Conservation (phyloP, 495 filamentous ascomycete genomes). For the Penicillium psychrofluorescens region DNA sequence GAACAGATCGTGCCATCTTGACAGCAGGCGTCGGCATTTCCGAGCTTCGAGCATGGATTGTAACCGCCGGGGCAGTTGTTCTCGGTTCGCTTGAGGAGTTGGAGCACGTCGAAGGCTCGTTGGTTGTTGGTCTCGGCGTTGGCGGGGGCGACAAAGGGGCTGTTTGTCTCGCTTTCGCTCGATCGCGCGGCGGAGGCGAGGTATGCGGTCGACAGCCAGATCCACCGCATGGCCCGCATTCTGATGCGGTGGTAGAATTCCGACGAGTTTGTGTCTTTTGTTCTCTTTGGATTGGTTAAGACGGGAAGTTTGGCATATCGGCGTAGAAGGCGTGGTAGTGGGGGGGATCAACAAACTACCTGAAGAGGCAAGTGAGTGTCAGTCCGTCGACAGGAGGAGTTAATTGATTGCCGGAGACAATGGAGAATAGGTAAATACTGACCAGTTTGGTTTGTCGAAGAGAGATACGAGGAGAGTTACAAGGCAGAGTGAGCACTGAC, state of each 20-base stretch:
- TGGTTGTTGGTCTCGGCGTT: constrained; percentile 11
- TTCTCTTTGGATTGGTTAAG: no score
- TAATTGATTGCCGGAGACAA: no score
- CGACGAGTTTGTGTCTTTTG: neutral
- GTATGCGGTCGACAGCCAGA: constrained; percentile 31
- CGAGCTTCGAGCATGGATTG: constrained; percentile 42
- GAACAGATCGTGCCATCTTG: constrained; percentile 45
- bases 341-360: constrained; percentile 36
- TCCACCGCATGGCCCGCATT: constrained; percentile 35
- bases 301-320: no score
- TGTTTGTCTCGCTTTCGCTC: constrained; percentile 9
- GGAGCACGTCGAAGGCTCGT: constrained; percentile 32
- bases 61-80: constrained; percentile 47
- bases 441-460: no score
- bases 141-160: constrained; percentile 23
- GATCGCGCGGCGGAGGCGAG: constrained; percentile 26
- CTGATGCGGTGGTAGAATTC: constrained; percentile 9
- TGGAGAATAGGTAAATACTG: no score
- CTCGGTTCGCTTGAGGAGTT: constrained; percentile 25
- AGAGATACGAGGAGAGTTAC: neutral
- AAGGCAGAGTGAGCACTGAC: neutral
- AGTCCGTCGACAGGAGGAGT: neutral
- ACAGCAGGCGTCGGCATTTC: constrained; percentile 51
- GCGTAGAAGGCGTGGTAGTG: no score
- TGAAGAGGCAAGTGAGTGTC: constrained; percentile 21